phyloP scores from a whole-genome alignment of 305 asterid species.

The Fraxinus nigra region DNA sequence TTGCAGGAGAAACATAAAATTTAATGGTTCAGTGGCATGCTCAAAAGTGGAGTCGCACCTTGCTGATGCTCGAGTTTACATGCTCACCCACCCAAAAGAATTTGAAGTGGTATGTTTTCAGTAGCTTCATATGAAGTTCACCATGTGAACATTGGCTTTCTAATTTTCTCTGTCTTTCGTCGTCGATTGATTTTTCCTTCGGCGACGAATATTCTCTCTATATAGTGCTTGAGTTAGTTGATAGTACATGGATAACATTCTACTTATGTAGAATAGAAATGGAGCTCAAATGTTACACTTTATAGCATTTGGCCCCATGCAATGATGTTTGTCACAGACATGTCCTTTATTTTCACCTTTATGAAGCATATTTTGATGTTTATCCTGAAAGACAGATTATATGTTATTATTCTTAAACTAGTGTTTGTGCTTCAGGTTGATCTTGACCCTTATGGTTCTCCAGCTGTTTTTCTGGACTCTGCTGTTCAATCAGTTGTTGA shows the following conservation, averaged over 20 bases:
- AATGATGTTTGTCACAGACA: neutral
- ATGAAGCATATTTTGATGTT: neutral
- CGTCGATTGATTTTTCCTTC: neutral
- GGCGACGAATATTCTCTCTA: neutral
- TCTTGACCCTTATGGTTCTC: constrained; percentile 98
- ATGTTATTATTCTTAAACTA: neutral
- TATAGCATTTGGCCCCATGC: neutral
- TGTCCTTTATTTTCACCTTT: neutral
- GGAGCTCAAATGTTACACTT: neutral
- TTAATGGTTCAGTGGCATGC: constrained; percentile 81
- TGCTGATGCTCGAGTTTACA: constrained; percentile 88
- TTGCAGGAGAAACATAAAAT: constrained; percentile 86
- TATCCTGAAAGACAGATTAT: neutral
- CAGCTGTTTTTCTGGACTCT: constrained; percentile 90
- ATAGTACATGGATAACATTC: neutral
- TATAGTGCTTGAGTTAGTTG: neutral
- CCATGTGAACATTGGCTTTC: neutral
- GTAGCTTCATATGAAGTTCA: neutral
- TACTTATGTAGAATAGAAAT: constrained; percentile 2
- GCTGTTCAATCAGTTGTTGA: constrained; percentile 93
- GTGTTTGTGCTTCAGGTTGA: constrained; percentile 60
- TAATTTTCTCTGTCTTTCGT: neutral
- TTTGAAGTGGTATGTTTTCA: constrained; percentile 75
- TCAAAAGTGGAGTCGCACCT: constrained; percentile 87
- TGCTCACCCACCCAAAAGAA: constrained; percentile 96